Base-by-base conservation (phyloP, 2,329 filamentous ascomycete species). In the Setomelanomma holmii region DNA sequence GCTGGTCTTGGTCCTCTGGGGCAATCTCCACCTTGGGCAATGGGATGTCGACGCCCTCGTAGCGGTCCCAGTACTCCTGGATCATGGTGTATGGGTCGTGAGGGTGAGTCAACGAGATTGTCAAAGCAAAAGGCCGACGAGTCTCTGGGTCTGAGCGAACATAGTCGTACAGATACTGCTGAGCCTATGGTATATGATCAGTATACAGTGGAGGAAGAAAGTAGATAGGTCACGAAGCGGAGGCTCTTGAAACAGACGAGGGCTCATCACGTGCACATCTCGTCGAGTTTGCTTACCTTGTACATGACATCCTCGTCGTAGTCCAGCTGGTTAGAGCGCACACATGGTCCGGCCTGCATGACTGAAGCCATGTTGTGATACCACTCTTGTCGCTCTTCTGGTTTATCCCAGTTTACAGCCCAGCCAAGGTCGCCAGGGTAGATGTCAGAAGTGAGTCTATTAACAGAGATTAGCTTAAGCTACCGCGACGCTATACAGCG, bases 291-390 rank as follows among this genome's bases (percentile, higher is more conserved):
- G 12, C 64, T 64, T 56, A 75, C 73, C 74, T 88, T 90, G 80
- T 90, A 93, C 87, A 97, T 93, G 73, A 96, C 91, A 77, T 97
- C 93, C 77, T 96, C 93, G 67, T 97, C 93, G 66, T 93, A 97
- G 74, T 97, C 93, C 45, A 97, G 83, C 80, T 97, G 93, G 78
- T 97, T 97, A 77, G 91, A 96, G 61, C 92, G 86, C 35, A 96
- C 89, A 66, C 92, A 96, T 23, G 89, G 86, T 8, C 93, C 93
- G 0, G 93, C 93, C 75, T 97, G 91, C 68, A 93, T 80, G 63
- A 97, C 93, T 5, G 92, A 96, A 68, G 90, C 93, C 77, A 93
- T 92, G 74, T 97, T 96, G 81, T 97, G 93, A 73, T 71, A 97
- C 90, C 92, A 97, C 76, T 97, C 93, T 36, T 93, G 86, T 40